Evolutionary conservation across 495 filamentous ascomycete species (phyloP).

Genomic region (Aspergillus carlsbadensis): DNA sequence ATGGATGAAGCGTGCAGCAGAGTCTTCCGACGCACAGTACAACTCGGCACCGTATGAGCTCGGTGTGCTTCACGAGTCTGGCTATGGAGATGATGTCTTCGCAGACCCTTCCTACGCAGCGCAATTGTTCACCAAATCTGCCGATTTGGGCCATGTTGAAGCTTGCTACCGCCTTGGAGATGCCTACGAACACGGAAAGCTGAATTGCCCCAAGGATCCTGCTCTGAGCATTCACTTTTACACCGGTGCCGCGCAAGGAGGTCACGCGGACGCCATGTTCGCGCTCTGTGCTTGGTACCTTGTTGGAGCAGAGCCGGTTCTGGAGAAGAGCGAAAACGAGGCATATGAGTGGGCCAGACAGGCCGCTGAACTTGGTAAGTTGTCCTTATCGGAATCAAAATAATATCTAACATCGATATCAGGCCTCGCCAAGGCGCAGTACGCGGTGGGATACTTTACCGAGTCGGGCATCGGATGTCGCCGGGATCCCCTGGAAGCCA

Average conservation of each 20-base stretch:
- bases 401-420: neutral
- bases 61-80: conserved; percentile 80
- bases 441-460: conserved; percentile 94
- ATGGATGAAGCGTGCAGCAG: conserved; percentile 92
- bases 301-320: conserved; percentile 86
- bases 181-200: conserved; percentile 89
- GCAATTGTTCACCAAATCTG: conserved; percentile 90
- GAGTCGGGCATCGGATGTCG: conserved; percentile 97
- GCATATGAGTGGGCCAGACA: conserved; percentile 94
- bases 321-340: conserved; percentile 93
- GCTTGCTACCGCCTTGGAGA: conserved; percentile 88
- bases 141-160: conserved; percentile 84
- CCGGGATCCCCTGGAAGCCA: conserved; percentile 89
- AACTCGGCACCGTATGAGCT: conserved; percentile 91
- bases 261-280: conserved; percentile 94
- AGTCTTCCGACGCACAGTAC: conserved; percentile 87
- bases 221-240: conserved; percentile 97
- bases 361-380: conserved; percentile 80
- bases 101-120: conserved; percentile 85
- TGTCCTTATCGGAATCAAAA: neutral
- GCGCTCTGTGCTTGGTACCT: conserved; percentile 98
- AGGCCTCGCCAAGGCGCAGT: conserved; percentile 92
- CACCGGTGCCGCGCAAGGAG: conserved; percentile 81
- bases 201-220: conserved; percentile 85
- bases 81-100: conserved; percentile 91